Evolutionary conservation across 2,329 filamentous ascomycete genomes (phyloP), one percentile per base, ranked within the genome.

Genomic region (Akanthomyces muscarius): DNA sequence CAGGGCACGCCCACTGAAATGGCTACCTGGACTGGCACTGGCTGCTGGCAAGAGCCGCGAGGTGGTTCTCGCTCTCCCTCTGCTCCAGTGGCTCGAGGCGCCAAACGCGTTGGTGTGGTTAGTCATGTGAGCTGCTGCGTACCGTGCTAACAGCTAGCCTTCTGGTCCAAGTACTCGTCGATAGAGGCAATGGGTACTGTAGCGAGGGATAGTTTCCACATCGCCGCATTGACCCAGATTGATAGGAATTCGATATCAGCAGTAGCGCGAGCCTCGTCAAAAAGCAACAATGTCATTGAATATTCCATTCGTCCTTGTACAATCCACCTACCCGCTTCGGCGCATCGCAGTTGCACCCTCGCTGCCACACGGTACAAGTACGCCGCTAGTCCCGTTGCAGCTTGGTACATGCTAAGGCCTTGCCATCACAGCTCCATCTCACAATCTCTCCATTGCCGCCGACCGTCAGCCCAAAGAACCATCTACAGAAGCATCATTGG

Each of bases 341-440:
- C 51, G 59, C 59, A 61, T 61, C 10, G 42, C 23, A 13, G 38
- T 44, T 16, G 16, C 30, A 16, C 28, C n/a, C 13, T 21, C 30
- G 18, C 42, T 23, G 44, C 16, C 18, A 30, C 41, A 28, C 1
- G 51, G 59, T 61, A 61, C 59, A 55, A 28, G 25, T 7, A 3
- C 4, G 14, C 21, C 59, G 51, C 59, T 61, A 61, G 59, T 55
- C 59, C 59, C 11, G 30, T 41, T 61, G 59, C 59, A 48, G 59
- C 21, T 16, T 47, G 59, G 59, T 61, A 61, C 59, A 28, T 45
- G 21, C 38, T 61, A 41, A 48, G 42, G 48, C 41, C 59, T 61
- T 61, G 36, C 50, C 16, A 45, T 61, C 59, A 21, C 59, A 61
- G 38, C 51, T 55, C 59, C 50, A 54, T 55, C 50, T 55, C 50